These are phyloP conservation scores for Brassica balearica DNA, from an alignment of 441 rosid species.

Conservation along the genomic window DNA sequence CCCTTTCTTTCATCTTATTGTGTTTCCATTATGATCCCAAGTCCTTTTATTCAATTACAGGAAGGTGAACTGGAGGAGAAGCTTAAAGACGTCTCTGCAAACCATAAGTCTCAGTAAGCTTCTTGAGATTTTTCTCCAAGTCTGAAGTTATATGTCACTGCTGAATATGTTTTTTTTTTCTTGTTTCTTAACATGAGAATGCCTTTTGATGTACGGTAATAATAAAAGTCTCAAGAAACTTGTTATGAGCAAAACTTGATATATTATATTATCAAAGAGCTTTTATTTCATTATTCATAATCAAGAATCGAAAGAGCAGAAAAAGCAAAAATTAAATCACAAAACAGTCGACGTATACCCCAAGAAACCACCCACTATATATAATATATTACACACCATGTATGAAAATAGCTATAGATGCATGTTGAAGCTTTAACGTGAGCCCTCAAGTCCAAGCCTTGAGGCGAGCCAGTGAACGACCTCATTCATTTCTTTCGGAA, in stretches of 20 bases:
- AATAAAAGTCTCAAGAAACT: constrained; percentile 23
- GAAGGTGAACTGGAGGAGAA: constrained; percentile 83
- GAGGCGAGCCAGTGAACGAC: constrained; percentile 62
- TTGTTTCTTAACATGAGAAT: constrained; percentile 6
- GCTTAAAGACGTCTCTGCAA: constrained; percentile 60
- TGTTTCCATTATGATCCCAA: background rate
- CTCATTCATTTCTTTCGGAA: constrained; percentile 68
- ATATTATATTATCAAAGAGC: background rate
- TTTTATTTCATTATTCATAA: constrained; percentile 33
- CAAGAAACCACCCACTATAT: constrained; percentile 29
- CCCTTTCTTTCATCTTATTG: background rate
- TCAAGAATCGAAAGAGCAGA: constrained; percentile 29
- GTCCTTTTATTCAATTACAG: constrained; percentile 46
- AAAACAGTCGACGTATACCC: constrained; percentile 33
- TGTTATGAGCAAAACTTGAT: constrained; percentile 22
- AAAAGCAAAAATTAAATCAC: constrained; percentile 19
- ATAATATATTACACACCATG: constrained; percentile 24
- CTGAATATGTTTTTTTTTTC: constrained; percentile 23
- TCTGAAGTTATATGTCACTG: background rate
- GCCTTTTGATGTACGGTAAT: constrained; percentile 23
- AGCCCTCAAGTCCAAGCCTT: constrained; percentile 62
- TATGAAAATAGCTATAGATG: constrained; percentile 14
- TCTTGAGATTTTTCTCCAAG: background rate
- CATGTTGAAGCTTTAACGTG: constrained; percentile 17
- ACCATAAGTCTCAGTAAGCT: constrained; percentile 48